Conservation (phyloP, 805 yeast species). For the Pichia phayaonensis region DNA sequence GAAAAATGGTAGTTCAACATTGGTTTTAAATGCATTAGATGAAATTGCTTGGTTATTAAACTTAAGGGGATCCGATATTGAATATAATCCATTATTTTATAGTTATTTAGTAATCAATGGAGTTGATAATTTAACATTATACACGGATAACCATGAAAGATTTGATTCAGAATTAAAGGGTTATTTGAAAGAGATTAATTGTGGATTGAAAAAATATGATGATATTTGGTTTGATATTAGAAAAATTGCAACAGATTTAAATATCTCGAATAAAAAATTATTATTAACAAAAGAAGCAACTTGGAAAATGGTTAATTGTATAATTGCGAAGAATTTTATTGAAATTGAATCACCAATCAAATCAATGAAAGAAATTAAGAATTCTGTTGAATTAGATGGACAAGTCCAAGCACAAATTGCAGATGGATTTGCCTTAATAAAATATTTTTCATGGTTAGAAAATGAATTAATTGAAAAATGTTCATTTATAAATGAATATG, state of each 20-base stretch:
- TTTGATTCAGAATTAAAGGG: constrained; percentile 29
- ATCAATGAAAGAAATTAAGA: constrained; percentile 46
- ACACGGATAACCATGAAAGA: constrained; percentile 34
- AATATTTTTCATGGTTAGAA: constrained; percentile 54
- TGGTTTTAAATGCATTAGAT: constrained; percentile 52
- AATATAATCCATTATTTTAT: constrained; percentile 48
- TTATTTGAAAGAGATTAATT: constrained; percentile 37
- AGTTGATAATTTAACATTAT: constrained; percentile 30
- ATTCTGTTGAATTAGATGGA: constrained; percentile 40
- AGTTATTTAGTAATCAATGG: constrained; percentile 41
- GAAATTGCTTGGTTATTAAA: constrained; percentile 90
- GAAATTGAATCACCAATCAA: constrained; percentile 51
- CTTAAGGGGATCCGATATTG: constrained; percentile 53
- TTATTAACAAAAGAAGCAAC: constrained; percentile 52
- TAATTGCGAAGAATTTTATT: constrained; percentile 30
- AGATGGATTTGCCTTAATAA: constrained; percentile 49
- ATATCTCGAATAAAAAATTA: constrained; percentile 25
- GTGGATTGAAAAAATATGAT: constrained; percentile 37
- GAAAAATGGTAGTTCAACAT: constrained; percentile 21
- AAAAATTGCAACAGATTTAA: constrained; percentile 26
- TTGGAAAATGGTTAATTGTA: constrained; percentile 59
- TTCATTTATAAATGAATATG: constrained; percentile 52
- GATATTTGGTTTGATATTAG: constrained; percentile 38
- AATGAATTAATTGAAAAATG: constrained; percentile 33
- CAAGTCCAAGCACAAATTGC: constrained; percentile 47